Base-by-base conservation (phyloP, 257 asterid species). In the Vinca minor region DNA sequence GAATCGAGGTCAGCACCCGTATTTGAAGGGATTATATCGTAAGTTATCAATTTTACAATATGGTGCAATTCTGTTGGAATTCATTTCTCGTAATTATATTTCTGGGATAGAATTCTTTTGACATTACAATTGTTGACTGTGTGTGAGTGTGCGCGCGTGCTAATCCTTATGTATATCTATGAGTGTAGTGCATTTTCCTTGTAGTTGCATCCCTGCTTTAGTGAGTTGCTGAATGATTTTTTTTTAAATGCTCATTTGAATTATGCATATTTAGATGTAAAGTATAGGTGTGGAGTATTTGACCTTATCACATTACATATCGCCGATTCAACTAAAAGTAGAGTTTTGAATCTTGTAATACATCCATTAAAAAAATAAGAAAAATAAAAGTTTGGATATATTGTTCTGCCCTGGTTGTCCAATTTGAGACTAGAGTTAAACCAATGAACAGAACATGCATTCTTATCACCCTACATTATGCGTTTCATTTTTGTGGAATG, bases 1-100 rank as follows among this genome's bases (percentile, higher is more conserved):
- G 38, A 89, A 77, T 68, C 93, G 95, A 60, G 95, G 98, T 66
- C 82, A 82, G 35, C 98, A 88, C 81, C 98, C 96, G 1, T 69
- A 77, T 70, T 74, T 91, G 69, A 86, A 87, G 81, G 97, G 97
- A 66, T 71, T 87, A 57, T 91, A 87, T 72, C 69, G 89, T 87
- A 70, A 79, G 88, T 49, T 39, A 53, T 59, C 64, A 52, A 44
- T 65, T n/a, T n/a, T 67, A 69, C 53, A 26, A 53, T 53, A 53
- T 13, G 20, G 13, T 53, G 59, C 32, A 53, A 26, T 26, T 25
- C 5, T 8, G 26, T 46, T 46, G 26, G 26, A 46, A 49, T 49
- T 3, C 9, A 14, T 21, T 23, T 0, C 56, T 5, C 26, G 8
- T 17, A 14, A 17, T 17, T 44, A 4, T 44, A 3, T 17, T 15